These are phyloP conservation scores for Kalanchoe fedtschenkoi DNA, from an alignment of 164 flowering plant genomes.

Conservation along the genomic window DNA sequence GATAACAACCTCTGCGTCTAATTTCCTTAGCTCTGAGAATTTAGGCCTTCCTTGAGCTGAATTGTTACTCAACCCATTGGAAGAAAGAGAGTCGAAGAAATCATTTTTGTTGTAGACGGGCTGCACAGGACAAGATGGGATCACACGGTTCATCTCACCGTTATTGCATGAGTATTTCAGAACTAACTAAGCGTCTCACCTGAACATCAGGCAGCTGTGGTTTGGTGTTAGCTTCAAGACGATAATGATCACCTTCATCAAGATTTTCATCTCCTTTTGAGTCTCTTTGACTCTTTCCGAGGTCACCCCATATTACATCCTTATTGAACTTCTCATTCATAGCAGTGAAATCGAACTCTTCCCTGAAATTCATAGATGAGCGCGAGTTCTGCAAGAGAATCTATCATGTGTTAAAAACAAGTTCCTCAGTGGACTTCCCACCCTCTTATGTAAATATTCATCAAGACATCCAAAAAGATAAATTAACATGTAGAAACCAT, in stretches of 20 bases:
- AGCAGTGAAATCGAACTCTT: slow-evolving; percentile 87
- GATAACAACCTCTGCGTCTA: slow-evolving; percentile 63
- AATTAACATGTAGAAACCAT: background rate
- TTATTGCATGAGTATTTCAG: background rate
- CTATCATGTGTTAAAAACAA: background rate
- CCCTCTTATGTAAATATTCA: background rate
- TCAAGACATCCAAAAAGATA: background rate
- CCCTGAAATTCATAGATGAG: slow-evolving; percentile 42
- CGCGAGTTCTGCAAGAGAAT: slow-evolving; percentile 37
- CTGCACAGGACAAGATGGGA: slow-evolving; percentile 23
- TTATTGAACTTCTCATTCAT: slow-evolving; percentile 96
- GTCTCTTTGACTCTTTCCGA: slow-evolving; percentile 46
- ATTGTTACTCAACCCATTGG: slow-evolving; percentile 38
- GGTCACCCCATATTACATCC: slow-evolving; percentile 91
- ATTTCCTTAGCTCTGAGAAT: slow-evolving; percentile 61
- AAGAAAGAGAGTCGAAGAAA: slow-evolving; percentile 72
- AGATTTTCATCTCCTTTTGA: slow-evolving; percentile 26
- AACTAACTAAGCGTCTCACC: slow-evolving; percentile 18
- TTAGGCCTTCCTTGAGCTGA: slow-evolving; percentile 42
- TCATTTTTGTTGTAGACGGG: slow-evolving; percentile 79
- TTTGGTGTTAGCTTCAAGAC: slow-evolving; percentile 34
- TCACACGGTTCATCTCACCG: background rate
- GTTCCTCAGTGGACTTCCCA: background rate
- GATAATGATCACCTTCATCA: slow-evolving; percentile 26
- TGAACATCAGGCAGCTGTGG: slow-evolving; percentile 23